phyloP scores from a whole-genome alignment of 2,329 filamentous ascomycete genomes.

The Thielaviopsis euricoi region DNA sequence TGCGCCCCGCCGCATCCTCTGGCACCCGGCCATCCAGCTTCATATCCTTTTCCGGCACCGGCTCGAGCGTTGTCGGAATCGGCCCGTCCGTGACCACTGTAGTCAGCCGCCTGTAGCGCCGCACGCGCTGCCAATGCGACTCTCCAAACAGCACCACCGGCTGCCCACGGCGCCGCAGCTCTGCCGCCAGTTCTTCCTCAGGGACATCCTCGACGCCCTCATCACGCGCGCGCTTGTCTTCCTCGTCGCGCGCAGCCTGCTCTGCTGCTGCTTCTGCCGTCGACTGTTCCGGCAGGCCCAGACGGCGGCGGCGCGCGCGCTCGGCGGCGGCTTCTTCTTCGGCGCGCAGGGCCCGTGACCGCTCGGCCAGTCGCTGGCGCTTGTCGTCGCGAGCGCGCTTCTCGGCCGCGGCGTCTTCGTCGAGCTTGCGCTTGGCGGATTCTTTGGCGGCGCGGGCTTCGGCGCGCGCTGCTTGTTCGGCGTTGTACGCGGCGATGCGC shows the following conservation, averaged over 20 bases:
- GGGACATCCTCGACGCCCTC: slow-evolving; percentile 42
- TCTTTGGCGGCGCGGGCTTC: slow-evolving; percentile 52
- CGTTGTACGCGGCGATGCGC: slow-evolving; percentile 61
- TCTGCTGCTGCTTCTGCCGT: slow-evolving; percentile 13
- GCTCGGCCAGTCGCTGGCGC: slow-evolving; percentile 62
- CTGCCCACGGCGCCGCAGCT: slow-evolving; percentile 55
- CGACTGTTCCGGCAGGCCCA: slow-evolving; percentile 64
- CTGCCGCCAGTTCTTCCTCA: slow-evolving; percentile 51
- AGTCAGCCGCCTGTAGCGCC: slow-evolving; percentile 52
- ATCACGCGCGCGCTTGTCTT: slow-evolving; percentile 18
- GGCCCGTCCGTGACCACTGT: slow-evolving; percentile 54
- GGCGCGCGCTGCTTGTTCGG: slow-evolving; percentile 63
- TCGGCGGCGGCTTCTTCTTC: slow-evolving; percentile 62
- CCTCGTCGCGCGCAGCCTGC: slow-evolving; percentile 25
- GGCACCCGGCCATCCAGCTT: slow-evolving; percentile 52
- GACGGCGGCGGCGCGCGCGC: slow-evolving; percentile 50
- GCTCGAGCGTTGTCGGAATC: slow-evolving; percentile 68
- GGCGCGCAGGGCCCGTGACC: slow-evolving; percentile 52
- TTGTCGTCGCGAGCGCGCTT: slow-evolving; percentile 64
- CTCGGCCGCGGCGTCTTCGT: slow-evolving; percentile 66
- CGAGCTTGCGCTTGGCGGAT: slow-evolving; percentile 69
- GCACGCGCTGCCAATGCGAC: slow-evolving; percentile 48
- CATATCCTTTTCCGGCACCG: slow-evolving; percentile 77
- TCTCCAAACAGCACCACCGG: slow-evolving; percentile 72
- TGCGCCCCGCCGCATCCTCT: slow-evolving; percentile 45